These are phyloP conservation scores for Starmera quercuum DNA, from an alignment of 805 yeast species.

Conservation along the genomic window DNA sequence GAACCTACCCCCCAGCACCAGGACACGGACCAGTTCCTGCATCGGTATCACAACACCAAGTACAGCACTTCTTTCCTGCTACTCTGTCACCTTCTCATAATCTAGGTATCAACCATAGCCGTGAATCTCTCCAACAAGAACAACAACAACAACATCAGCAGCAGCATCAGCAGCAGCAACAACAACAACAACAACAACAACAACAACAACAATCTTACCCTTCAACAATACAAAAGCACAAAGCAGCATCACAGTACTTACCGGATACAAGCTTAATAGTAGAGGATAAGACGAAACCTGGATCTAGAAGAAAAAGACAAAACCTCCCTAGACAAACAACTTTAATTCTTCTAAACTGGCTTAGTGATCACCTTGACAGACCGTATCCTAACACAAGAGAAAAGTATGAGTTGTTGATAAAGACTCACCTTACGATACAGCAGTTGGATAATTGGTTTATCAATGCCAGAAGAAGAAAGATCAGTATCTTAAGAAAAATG, in stretches of 20 bases:
- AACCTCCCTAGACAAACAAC: slow-evolving; percentile 78
- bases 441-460: slow-evolving; percentile 85
- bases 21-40: neutral
- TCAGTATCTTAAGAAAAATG: slow-evolving; percentile 23
- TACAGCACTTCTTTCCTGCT: neutral
- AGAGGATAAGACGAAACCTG: slow-evolving; percentile 5
- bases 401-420: slow-evolving; percentile 57
- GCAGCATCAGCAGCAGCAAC: neutral
- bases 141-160: neutral
- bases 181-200: neutral
- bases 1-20: neutral
- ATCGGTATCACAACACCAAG: neutral
- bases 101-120: neutral
- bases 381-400: slow-evolving; percentile 83
- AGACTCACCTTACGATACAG: slow-evolving; percentile 72
- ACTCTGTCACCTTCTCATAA: neutral
- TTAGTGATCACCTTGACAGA: slow-evolving; percentile 62
- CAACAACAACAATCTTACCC: neutral
- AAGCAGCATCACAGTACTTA: slow-evolving; percentile 1
- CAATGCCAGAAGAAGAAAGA: slow-evolving; percentile 75
- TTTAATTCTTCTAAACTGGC: slow-evolving; percentile 61
- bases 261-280: neutral
- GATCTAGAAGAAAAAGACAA: slow-evolving; percentile 42
- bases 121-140: neutral
- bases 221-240: slow-evolving; percentile 2